A percentile compares a stretch with the other conserved stretches of the same genome.
Evolutionary conservation across 176 grass and related monocot species (phyloP).

Genomic region (Echinochloa phyllopogon): DNA sequence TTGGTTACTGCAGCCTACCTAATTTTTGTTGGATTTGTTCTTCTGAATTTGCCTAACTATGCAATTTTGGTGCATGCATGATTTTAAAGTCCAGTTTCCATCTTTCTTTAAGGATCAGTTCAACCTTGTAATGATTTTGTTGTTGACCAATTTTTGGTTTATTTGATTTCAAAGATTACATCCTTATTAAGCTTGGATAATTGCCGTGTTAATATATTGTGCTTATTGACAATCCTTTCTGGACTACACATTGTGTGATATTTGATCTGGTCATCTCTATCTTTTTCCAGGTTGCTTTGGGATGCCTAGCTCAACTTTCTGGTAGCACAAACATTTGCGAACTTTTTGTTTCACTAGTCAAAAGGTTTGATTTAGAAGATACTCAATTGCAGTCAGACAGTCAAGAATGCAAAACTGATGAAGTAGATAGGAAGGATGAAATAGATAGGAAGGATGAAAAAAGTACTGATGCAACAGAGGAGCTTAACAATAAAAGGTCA

Average conservation of each 20-base stretch:
- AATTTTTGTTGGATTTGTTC: not conserved
- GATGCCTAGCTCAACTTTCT: slow-evolving; percentile 67
- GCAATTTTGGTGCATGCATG: not conserved
- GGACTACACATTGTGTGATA: not conserved
- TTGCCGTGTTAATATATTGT: slow-evolving; percentile 1
- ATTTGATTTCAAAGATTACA: not conserved
- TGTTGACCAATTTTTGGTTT: not conserved
- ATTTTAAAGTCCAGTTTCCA: not conserved
- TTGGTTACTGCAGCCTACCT: not conserved
- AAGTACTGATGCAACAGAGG: slow-evolving; percentile 42
- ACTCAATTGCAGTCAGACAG: slow-evolving; percentile 45
- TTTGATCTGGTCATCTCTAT: slow-evolving; percentile 29
- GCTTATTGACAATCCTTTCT: not conserved
- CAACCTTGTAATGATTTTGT: slow-evolving; percentile 32
- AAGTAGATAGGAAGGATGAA: slow-evolving; percentile 42
- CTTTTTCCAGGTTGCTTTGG: slow-evolving; percentile 76
- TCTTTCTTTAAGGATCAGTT: slow-evolving; percentile 2
- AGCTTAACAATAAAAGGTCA: slow-evolving; percentile 62
- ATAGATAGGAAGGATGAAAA: slow-evolving; percentile 39
- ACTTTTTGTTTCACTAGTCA: slow-evolving; percentile 77
- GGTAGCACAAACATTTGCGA: slow-evolving; percentile 58
- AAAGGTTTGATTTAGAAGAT: slow-evolving; percentile 71
- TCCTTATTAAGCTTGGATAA: not conserved
- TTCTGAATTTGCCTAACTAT: slow-evolving; percentile 23
- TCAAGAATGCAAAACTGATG: slow-evolving; percentile 53